phyloP scores from a whole-genome alignment of 345 rosid genomes.

The Tarenaya hassleriana region DNA sequence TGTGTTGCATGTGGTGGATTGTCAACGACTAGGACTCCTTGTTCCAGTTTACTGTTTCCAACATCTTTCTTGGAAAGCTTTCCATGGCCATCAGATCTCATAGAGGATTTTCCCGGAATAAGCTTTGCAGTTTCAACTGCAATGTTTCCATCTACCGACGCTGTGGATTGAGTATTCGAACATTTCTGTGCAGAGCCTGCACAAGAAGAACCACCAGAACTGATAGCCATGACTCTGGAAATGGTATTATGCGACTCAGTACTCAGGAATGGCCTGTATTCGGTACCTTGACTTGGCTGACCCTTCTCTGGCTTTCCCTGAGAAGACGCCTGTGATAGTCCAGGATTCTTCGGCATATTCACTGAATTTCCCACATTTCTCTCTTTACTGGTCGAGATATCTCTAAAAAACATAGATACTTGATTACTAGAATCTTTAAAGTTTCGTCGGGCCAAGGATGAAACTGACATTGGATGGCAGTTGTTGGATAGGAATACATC shows the following conservation, averaged over 20 bases:
- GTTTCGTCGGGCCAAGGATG: conserved; percentile 32
- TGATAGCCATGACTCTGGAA: too few relatives aligned
- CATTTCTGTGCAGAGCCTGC: neutral
- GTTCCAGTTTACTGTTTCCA: conserved; percentile 22
- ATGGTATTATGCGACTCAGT: too few relatives aligned
- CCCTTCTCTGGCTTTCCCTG: conserved; percentile 27
- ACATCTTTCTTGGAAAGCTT: conserved; percentile 17
- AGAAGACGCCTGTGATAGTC: conserved; percentile 25
- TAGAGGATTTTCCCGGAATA: conserved; percentile 23
- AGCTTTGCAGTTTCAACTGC: neutral
- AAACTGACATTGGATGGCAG: conserved; percentile 29
- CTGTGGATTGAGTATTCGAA: neutral
- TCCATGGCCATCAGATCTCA: conserved; percentile 23
- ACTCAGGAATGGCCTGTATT: conserved; percentile 21
- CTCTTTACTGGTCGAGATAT: conserved; percentile 32
- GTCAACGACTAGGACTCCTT: conserved; percentile 12
- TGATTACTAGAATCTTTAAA: conserved; percentile 31
- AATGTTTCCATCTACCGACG: conserved; percentile 33
- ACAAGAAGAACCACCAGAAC: conserved; percentile 19
- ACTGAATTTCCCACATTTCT: conserved; percentile 29
- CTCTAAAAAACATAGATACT: conserved; percentile 28
- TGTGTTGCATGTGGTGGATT: conserved; percentile 29
- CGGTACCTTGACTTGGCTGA: conserved; percentile 26
- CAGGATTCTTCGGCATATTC: conserved; percentile 32
- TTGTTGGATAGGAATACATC: conserved; percentile 35